Conservation (phyloP, 177 flowering plant genomes). For the Vitis hybrid region DNA sequence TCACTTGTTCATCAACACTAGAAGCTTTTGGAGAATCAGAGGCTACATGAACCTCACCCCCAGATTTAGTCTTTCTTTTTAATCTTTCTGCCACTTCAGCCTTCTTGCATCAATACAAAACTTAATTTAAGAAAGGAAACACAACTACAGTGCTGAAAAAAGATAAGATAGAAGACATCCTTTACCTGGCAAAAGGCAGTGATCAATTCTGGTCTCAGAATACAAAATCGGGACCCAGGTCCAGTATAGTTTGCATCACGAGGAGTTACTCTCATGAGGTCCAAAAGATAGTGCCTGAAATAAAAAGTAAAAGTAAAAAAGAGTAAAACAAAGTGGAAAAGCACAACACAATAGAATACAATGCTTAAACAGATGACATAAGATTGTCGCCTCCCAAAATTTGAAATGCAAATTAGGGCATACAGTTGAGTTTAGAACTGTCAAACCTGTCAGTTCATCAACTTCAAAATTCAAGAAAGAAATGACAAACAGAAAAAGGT, state of each 20-base stretch:
- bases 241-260: conserved; percentile 95
- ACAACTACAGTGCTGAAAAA: background rate
- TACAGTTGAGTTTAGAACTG: no score
- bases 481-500: background rate
- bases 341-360: background rate
- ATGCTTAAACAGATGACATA: background rate
- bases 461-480: background rate
- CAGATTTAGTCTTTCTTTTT: conserved; percentile 34
- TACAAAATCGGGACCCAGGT: conserved; percentile 79
- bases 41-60: conserved; percentile 27
- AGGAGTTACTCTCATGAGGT: conserved; percentile 97
- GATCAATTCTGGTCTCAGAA: conserved; percentile 86
- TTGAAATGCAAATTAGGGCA: background rate
- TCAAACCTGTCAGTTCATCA: no score
- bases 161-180: background rate
- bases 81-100: conserved; percentile 55
- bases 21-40: conserved; percentile 29
- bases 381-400: background rate
- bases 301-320: background rate
- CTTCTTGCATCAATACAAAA: conserved; percentile 37
- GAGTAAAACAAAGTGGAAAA: background rate
- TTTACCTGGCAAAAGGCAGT: conserved; percentile 78
- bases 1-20: conserved; percentile 25
- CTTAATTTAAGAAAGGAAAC: conserved; percentile 12
- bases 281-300: conserved; percentile 92